Percentiles rank a stretch among this genome's conserved stretches.
Evolutionary conservation across 2,329 filamentous ascomycete species (phyloP).

Genomic region (Sporothrix brunneoviolacea): DNA sequence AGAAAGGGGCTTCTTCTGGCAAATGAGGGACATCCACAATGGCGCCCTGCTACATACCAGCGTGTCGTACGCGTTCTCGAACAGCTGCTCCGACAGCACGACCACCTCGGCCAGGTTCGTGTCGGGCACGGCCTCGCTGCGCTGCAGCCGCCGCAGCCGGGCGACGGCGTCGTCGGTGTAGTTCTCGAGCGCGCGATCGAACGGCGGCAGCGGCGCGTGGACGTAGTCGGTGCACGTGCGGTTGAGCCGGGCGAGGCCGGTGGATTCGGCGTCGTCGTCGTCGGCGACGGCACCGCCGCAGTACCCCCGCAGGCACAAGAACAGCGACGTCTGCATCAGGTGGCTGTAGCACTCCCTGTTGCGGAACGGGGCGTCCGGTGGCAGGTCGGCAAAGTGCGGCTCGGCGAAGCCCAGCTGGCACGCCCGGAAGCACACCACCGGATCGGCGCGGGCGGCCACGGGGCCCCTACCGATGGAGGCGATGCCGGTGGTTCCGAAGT

Average conservation of each 20-base stretch:
- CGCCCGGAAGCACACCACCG: background rate
- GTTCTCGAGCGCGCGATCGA: slow-evolving; percentile 25
- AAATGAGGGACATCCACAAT: no score
- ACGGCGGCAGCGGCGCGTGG: slow-evolving; percentile 27
- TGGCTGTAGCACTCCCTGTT: slow-evolving; percentile 12
- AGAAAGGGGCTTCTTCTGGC: background rate
- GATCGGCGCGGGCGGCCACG: background rate
- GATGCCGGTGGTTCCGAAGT: background rate
- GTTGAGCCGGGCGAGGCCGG: slow-evolving; percentile 26
- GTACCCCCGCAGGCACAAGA: slow-evolving; percentile 31
- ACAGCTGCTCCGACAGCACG: slow-evolving; percentile 29
- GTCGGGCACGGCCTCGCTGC: slow-evolving; percentile 20
- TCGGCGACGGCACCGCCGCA: slow-evolving; percentile 22
- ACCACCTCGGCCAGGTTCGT: slow-evolving; percentile 25
- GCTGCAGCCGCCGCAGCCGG: slow-evolving; percentile 24
- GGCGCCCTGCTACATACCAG: slow-evolving; percentile 23
- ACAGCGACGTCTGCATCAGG: slow-evolving; percentile 22
- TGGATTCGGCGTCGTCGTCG: background rate
- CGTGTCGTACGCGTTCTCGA: slow-evolving; percentile 31
- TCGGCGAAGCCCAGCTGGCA: slow-evolving; percentile 13
- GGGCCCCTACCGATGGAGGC: background rate
- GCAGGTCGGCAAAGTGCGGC: slow-evolving; percentile 7
- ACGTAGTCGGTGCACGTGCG: slow-evolving; percentile 27
- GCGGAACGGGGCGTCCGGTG: background rate
- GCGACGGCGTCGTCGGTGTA: slow-evolving; percentile 30